These are phyloP conservation scores for Bryum argenteum DNA, from an alignment of 225 moss, liverwort and hornwort genomes.

Conservation along the genomic window DNA sequence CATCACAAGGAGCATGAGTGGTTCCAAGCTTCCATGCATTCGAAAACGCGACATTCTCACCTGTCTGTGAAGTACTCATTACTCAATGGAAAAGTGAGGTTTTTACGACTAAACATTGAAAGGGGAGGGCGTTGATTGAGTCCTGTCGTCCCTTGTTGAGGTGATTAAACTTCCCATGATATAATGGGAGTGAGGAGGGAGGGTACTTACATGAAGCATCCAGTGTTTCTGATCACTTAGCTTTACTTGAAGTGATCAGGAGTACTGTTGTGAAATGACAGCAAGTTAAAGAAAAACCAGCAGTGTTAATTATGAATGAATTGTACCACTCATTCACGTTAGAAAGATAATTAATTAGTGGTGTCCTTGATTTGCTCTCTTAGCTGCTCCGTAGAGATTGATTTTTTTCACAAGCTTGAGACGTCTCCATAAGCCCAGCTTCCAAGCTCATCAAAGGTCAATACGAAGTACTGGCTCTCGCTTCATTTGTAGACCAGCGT, in stretches of 20 bases:
- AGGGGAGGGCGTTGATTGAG: conserved; percentile 28
- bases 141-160: not conserved
- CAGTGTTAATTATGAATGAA: conserved; percentile 48
- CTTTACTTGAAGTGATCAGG: too few species aligned
- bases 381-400: conserved; percentile 11
- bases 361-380: conserved; percentile 35
- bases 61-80: not conserved
- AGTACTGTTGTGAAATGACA: conserved; percentile 35
- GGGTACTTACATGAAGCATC: conserved; percentile 15
- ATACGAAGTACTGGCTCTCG: conserved; percentile 23
- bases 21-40: not conserved
- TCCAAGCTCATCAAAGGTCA: conserved; percentile 33
- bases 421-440: conserved; percentile 23
- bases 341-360: too few species aligned
- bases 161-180: conserved; percentile 39
- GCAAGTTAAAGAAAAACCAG: conserved; percentile 37
- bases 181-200: not conserved
- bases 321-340: not conserved
- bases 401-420: conserved; percentile 21
- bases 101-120: conserved; percentile 9
- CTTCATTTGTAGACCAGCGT: not conserved
- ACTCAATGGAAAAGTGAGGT: conserved; percentile 1
- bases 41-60: not conserved
- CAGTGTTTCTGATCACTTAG: not conserved
- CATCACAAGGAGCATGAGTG: not conserved